These are phyloP conservation scores for Dorcoceras hygrometricum DNA, from an alignment of 257 asterid species.

Conservation along the genomic window DNA sequence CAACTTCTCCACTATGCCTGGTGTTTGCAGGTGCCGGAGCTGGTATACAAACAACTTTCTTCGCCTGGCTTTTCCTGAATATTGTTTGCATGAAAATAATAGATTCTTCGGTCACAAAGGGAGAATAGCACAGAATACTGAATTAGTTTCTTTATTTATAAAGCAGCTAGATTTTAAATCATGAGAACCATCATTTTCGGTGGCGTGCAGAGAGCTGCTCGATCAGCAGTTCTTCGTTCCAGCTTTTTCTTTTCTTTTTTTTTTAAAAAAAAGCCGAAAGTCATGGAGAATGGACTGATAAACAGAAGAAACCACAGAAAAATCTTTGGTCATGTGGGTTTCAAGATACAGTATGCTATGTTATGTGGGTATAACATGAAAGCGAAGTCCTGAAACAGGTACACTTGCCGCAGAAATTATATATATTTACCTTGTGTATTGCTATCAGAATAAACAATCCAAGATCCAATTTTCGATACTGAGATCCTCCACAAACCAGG, in stretches of 20 bases:
- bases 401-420: neutral
- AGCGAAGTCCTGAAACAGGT: neutral
- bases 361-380: slow-evolving; percentile 22
- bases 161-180: neutral
- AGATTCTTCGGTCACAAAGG: neutral
- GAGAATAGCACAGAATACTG: neutral
- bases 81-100: slow-evolving; percentile 29
- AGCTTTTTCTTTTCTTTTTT: slow-evolving; percentile 1
- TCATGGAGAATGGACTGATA: slow-evolving; percentile 33
- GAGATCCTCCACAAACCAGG: slow-evolving; percentile 26
- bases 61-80: slow-evolving; percentile 79
- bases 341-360: slow-evolving; percentile 21
- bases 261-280: slow-evolving; percentile 32
- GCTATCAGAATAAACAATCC: too few species aligned
- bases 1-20: slow-evolving; percentile 67
- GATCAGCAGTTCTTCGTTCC: slow-evolving; percentile 1
- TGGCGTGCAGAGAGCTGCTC: neutral
- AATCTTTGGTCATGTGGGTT: slow-evolving; percentile 26
- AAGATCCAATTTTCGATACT: neutral
- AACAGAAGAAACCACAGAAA: slow-evolving; percentile 27
- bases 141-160: slow-evolving; percentile 16
- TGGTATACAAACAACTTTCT: slow-evolving; percentile 82
- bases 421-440: too few species aligned
- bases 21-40: slow-evolving; percentile 79
- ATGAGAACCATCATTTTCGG: neutral